A percentile compares a stretch with the other conserved stretches of the same genome.
Conservation (phyloP, 306 rosid species). For the barrel medic (Medicago truncatula) region DNA sequence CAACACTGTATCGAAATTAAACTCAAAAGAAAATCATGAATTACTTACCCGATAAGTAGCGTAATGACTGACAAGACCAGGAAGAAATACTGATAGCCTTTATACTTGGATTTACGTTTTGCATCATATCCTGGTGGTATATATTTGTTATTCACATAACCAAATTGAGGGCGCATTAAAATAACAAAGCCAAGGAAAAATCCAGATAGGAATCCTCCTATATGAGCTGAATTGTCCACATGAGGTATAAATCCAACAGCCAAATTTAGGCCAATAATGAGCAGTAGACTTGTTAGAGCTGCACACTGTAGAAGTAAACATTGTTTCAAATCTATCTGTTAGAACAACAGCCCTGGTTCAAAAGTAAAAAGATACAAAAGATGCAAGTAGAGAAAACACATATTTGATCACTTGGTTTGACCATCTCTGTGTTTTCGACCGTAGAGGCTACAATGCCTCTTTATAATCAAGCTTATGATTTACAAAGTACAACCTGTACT, state of each 20-base stretch:
- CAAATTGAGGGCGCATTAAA: constrained; percentile 80
- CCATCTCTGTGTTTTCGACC: neutral
- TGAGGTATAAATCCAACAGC: constrained; percentile 83
- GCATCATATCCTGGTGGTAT: constrained; percentile 65
- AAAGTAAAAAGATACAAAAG: neutral
- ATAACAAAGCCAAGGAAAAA: constrained; percentile 79
- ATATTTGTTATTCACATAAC: constrained; percentile 65
- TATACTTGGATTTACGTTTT: constrained; percentile 64
- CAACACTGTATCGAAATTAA: neutral
- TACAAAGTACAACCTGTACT: too few relatives aligned
- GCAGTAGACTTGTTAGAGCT: constrained; percentile 58
- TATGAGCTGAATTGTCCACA: constrained; percentile 91
- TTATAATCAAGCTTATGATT: too few relatives aligned
- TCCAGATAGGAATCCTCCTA: constrained; percentile 86
- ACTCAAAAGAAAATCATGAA: neutral
- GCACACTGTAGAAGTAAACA: constrained; percentile 61
- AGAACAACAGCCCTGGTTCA: neutral
- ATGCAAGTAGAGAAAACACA: neutral
- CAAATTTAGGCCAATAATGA: constrained; percentile 68
- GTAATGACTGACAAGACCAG: constrained; percentile 47
- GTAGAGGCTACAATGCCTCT: too few relatives aligned
- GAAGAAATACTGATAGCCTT: constrained; percentile 67
- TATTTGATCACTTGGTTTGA: neutral
- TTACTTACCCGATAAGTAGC: constrained; percentile 66
- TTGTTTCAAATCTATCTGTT: neutral